Conservation (phyloP, 169 alveolate genomes). For the Eimeria praecox region DNA sequence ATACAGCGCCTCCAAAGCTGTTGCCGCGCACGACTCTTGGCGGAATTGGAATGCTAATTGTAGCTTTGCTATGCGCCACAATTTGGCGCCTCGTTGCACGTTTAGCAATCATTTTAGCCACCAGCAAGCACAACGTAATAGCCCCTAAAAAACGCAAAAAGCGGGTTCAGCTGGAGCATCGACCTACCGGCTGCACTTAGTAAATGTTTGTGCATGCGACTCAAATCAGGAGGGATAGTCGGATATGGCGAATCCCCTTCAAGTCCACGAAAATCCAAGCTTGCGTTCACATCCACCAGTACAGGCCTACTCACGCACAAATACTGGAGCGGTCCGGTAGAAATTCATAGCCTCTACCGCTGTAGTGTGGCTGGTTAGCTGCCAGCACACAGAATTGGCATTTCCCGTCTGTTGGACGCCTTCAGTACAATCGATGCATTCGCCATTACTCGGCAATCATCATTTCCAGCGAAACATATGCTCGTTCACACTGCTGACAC, state of each 20-base stretch:
- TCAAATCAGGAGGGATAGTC: not conserved
- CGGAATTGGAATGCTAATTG: too few species aligned
- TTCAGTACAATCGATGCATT: not conserved
- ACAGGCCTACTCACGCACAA: not conserved
- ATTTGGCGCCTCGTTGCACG: not conserved
- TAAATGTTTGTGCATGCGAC: not conserved
- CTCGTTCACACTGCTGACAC: too few species aligned
- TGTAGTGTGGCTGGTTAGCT: not conserved
- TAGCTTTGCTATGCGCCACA: not conserved
- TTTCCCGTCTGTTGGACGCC: not conserved
- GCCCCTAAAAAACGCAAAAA: not conserved
- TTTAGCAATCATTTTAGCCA: not conserved
- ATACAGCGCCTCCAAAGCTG: too few species aligned
- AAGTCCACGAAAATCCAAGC: not conserved
- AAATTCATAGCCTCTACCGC: not conserved
- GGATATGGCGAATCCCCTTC: not conserved
- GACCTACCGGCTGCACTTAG: not conserved
- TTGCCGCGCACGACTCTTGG: too few species aligned
- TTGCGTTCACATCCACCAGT: not conserved
- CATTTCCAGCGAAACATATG: too few species aligned
- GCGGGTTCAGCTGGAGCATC: not conserved
- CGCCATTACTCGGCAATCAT: not conserved
- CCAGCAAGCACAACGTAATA: too few species aligned
- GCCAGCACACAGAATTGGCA: not conserved
- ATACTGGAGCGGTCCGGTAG: not conserved